Evolutionary conservation across 371 early-diverging fungal species (phyloP), one percentile per base, ranked within the genome.

Genomic region (Mortierella sp.): DNA sequence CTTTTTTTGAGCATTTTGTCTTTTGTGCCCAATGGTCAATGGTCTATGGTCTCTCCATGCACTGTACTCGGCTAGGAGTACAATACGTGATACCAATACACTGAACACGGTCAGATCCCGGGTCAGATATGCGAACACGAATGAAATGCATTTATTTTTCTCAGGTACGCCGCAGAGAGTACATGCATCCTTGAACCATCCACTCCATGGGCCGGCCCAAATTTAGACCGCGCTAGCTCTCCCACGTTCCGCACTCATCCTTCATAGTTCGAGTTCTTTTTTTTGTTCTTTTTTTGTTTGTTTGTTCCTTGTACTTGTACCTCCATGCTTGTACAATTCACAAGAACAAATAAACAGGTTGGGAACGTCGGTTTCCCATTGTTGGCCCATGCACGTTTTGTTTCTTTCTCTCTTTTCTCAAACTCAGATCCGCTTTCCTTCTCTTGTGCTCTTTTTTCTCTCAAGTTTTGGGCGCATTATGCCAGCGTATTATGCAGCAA

Each of bases 381-480:
- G 61, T 28, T 61, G 61, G 61, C 61, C 61, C 61, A 61, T 34
- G 61, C 61, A 61, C 61, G 5, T 28, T 31, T 61, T 61, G 61
- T 34, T 61, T 61, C 8, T 34, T 6, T 61, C 61, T 34, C 9
- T 13, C 5, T 31, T 24, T 61, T 31, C 28, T 28, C 37, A 61
- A 61, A 61, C 61, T 61, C 61, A 61, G 61, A 61, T 5, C 16
- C 34, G 19, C 10, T 61, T 61, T 61, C 4, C 4, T 59, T 59
- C 28, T 50, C 50, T 14, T 50, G 2, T 54, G 9, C n/a, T n/a
- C n/a, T 54, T 54, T n/a, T 14, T 57, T 57, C 57, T 26, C 19
- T 51, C 54, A 21, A 26, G 34, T 61, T 26, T 61, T 19, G 9
- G 61, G 61, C 34, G 61, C 8, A 34, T 61, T 61, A 61, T 61